Evolutionary conservation across 805 yeast genomes (phyloP).

Genomic region (Kuraishia capsulata): DNA sequence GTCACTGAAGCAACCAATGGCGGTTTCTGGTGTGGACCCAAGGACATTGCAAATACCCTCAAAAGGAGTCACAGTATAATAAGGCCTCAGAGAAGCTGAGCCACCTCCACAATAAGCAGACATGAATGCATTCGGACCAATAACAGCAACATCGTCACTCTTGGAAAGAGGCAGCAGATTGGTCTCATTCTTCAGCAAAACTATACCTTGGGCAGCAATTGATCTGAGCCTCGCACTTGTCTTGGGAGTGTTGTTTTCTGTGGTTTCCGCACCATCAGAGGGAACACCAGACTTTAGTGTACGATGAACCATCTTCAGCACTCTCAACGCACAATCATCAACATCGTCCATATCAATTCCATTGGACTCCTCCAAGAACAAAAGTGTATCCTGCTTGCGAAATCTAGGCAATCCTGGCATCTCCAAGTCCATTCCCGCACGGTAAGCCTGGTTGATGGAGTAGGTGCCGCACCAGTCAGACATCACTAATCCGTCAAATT

Average conservation of each 20-base stretch:
- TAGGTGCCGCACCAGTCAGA: conserved; percentile 60
- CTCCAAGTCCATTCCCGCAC: conserved; percentile 54
- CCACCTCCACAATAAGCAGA: conserved; percentile 55
- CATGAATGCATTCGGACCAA: conserved; percentile 50
- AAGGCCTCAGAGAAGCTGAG: conserved; percentile 42
- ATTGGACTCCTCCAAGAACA: conserved; percentile 30
- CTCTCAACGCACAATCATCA: conserved; percentile 38
- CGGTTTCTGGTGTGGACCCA: conserved; percentile 15
- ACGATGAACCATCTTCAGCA: conserved; percentile 37
- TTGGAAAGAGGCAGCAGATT: conserved; percentile 38
- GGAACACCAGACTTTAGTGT: conserved; percentile 32
- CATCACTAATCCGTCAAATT: conserved; percentile 46
- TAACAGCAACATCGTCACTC: conserved; percentile 32
- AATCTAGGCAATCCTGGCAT: conserved; percentile 56
- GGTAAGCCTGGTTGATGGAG: conserved; percentile 33
- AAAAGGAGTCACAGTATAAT: conserved; percentile 37
- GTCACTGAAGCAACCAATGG: conserved; percentile 27
- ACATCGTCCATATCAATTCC: conserved; percentile 30
- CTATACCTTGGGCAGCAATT: conserved; percentile 41
- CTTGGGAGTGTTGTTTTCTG: conserved; percentile 35
- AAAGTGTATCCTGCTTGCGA: conserved; percentile 29
- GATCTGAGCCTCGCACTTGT: conserved; percentile 32
- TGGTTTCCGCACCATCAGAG: conserved; percentile 25
- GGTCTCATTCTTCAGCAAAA: conserved; percentile 41
- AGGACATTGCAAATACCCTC: conserved; percentile 28